phyloP scores from a whole-genome alignment of 2,329 filamentous ascomycete genomes.

The Xylaria sp. region DNA sequence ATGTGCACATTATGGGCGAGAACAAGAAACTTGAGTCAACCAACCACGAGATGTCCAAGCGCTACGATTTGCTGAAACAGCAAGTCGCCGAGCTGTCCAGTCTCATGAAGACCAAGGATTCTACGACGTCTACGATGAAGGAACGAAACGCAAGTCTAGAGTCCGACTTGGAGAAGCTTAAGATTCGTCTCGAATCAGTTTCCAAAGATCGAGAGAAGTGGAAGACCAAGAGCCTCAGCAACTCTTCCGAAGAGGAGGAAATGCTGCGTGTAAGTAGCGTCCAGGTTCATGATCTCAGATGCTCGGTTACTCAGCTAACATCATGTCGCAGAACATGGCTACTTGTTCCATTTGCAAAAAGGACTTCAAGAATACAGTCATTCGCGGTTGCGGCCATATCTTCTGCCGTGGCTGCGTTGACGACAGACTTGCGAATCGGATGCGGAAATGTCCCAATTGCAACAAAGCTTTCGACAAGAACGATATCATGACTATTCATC shows the following conservation, averaged over 20 bases:
- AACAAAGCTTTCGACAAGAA: constrained; percentile 84
- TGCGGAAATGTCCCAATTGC: constrained; percentile 93
- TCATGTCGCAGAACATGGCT: constrained; percentile 56
- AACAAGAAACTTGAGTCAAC: constrained; percentile 70
- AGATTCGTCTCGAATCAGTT: constrained; percentile 68
- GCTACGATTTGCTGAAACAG: constrained; percentile 64
- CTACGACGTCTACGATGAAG: constrained; percentile 45
- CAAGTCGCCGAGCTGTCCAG: constrained; percentile 74
- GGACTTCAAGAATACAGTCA: constrained; percentile 87
- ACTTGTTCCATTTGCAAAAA: constrained; percentile 89
- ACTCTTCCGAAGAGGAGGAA: constrained; percentile 76
- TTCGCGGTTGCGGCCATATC: constrained; percentile 91
- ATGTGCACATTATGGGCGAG: constrained; percentile 64
- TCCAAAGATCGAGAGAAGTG: constrained; percentile 80
- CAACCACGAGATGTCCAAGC: constrained; percentile 62
- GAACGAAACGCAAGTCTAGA: constrained; percentile 59
- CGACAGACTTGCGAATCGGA: constrained; percentile 79
- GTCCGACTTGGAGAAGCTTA: constrained; percentile 73
- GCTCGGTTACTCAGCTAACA: constrained; percentile 31
- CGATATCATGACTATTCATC: constrained; percentile 74
- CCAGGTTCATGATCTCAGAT: neutral
- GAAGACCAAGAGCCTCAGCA: constrained; percentile 76
- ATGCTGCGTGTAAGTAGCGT: constrained; percentile 71
- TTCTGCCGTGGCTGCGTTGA: constrained; percentile 91
- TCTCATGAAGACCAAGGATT: constrained; percentile 70